Conservation (phyloP, 2,329 filamentous ascomycete genomes). For the Lanzia echinophila region DNA sequence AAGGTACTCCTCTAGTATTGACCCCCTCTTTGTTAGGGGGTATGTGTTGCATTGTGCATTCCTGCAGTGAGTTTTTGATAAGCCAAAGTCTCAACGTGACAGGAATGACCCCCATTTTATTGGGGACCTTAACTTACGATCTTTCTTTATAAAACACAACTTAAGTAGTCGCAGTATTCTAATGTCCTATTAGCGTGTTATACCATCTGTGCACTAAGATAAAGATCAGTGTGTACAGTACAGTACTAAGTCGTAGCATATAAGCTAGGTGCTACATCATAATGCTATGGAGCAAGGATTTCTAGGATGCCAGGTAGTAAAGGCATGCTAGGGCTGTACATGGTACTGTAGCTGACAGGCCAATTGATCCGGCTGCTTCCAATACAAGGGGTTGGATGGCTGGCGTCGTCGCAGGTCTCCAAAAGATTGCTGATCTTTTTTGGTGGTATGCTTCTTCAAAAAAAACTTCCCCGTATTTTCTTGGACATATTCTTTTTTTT, state of each 20-base stretch:
- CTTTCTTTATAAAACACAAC: not conserved
- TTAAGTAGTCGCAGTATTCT: not conserved
- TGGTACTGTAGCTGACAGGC: slow-evolving; percentile 25
- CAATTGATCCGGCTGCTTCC: slow-evolving; percentile 21
- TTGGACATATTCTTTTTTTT: too few species aligned
- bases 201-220: slow-evolving; percentile 1
- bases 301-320: slow-evolving; percentile 13
- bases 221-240: not conserved
- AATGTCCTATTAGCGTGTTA: not conserved
- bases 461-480: slow-evolving; percentile 17
- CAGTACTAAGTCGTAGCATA: not conserved
- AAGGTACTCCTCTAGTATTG: not conserved
- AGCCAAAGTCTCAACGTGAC: too few species aligned
- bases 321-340: slow-evolving; percentile 25
- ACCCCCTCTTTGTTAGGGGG: too few species aligned
- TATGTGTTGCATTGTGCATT: too few species aligned
- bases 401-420: slow-evolving; percentile 25
- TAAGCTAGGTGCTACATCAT: slow-evolving; percentile 18
- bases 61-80: too few species aligned
- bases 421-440: slow-evolving; percentile 18
- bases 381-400: slow-evolving; percentile 21
- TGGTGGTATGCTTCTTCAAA: slow-evolving; percentile 19
- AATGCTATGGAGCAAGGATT: slow-evolving; percentile 22
- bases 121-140: not conserved
- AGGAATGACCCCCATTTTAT: slow-evolving; percentile 1